Percentiles rank a stretch among this genome's conserved stretches.
phyloP scores from a whole-genome alignment of 2,329 filamentous ascomycete species.

The Fusarium chuoi region DNA sequence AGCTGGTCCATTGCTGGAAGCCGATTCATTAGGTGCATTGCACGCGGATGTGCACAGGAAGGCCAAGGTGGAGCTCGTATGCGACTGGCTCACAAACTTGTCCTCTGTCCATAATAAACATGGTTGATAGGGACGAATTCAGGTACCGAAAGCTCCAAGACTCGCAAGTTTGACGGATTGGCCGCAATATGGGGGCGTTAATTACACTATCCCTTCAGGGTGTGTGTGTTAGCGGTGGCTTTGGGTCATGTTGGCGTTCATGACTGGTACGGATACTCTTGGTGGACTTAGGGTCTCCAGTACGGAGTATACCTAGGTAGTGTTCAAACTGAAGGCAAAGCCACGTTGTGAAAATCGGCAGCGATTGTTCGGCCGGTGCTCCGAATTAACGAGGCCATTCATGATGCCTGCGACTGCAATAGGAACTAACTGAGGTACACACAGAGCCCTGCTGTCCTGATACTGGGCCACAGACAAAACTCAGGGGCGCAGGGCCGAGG shows the following conservation, averaged over 20 bases:
- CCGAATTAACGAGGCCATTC: slow-evolving; percentile 18
- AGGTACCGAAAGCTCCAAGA: slow-evolving; percentile 19
- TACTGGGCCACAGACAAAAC: slow-evolving; percentile 30
- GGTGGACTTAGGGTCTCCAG: slow-evolving; percentile 23
- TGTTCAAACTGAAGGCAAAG: slow-evolving; percentile 4
- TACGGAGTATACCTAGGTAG: too few species aligned
- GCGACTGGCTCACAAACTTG: background rate
- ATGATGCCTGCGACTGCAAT: slow-evolving; percentile 10
- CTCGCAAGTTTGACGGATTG: slow-evolving; percentile 20
- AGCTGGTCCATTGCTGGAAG: background rate
- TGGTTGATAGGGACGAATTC: slow-evolving; percentile 1
- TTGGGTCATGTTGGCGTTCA: slow-evolving; percentile 15
- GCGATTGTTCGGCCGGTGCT: slow-evolving; percentile 23
- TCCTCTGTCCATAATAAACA: background rate
- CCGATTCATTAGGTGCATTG: slow-evolving; percentile 8
- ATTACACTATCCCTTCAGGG: slow-evolving; percentile 19
- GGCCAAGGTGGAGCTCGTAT: slow-evolving; percentile 4
- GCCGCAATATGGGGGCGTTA: slow-evolving; percentile 7
- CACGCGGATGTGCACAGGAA: slow-evolving; percentile 13
- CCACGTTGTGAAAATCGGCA: slow-evolving; percentile 13
- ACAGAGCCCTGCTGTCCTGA: slow-evolving; percentile 12
- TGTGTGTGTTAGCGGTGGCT: slow-evolving; percentile 8
- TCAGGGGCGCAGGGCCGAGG: slow-evolving; percentile 27
- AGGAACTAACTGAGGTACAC: background rate
- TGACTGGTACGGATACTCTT: slow-evolving; percentile 13